Percentiles rank a stretch among this genome's conserved stretches.
These are phyloP conservation scores for Coelastrella sp. DNA, from an alignment of 139 green algal genomes.

Conservation along the genomic window DNA sequence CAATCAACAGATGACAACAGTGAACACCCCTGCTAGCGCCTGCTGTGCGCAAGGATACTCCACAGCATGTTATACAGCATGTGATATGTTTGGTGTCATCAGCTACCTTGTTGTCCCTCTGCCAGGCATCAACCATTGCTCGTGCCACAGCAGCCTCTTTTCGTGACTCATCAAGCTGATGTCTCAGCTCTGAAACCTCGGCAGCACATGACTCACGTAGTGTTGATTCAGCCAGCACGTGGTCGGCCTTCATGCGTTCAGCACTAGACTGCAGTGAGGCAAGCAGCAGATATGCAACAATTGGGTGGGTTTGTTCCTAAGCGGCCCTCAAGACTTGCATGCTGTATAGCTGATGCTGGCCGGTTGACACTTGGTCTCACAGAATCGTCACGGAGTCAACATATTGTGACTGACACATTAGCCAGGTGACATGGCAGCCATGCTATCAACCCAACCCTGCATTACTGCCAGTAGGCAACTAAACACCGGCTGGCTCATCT, in stretches of 20 bases:
- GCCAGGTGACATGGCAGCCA: no score
- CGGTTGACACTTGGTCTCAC: no score
- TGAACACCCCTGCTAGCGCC: background rate
- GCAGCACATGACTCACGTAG: background rate
- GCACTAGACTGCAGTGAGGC: conserved; percentile 1
- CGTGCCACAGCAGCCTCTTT: background rate
- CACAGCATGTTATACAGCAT: no score
- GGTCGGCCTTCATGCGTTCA: conserved; percentile 10
- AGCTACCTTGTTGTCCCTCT: conserved; percentile 31
- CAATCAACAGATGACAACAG: no score
- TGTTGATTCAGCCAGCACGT: background rate
- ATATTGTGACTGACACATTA: no score
- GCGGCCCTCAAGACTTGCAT: no score
- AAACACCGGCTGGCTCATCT: background rate
- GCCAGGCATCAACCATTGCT: conserved; percentile 2
- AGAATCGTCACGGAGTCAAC: no score
- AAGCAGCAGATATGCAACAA: background rate
- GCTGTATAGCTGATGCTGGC: no score
- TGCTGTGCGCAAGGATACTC: no score
- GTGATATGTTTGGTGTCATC: background rate
- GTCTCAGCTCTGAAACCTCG: background rate
- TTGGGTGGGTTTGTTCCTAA: background rate
- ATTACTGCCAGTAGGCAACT: background rate
- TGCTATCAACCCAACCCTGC: no score
- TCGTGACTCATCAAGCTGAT: background rate